Conservation (phyloP, 1,284 basidiomycete genomes). For the Cronartium quercuum region DNA sequence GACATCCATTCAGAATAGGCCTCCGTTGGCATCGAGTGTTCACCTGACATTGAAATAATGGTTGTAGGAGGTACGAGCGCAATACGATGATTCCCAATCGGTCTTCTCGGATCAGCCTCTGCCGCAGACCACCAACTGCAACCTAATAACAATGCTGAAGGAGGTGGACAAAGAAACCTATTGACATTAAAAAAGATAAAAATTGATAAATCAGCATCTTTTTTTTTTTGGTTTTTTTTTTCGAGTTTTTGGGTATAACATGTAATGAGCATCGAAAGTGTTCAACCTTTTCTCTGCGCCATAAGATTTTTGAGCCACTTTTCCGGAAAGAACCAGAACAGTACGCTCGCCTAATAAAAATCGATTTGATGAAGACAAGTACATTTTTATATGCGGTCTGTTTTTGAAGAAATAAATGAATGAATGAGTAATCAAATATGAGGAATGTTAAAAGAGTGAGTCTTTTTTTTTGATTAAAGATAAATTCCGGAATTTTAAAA, state of each 20-base stretch:
- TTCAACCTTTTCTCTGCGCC: slow-evolving; percentile 82
- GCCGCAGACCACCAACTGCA: slow-evolving; percentile 74
- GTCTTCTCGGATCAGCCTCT: slow-evolving; percentile 44
- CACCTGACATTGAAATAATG: slow-evolving; percentile 37
- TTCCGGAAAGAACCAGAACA: slow-evolving; percentile 90
- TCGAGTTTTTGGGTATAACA: too few relatives aligned
- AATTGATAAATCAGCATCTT: too few relatives aligned
- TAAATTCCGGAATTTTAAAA: too few relatives aligned
- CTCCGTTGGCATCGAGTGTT: slow-evolving; percentile 27
- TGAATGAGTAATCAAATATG: background rate
- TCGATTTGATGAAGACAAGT: slow-evolving; percentile 74
- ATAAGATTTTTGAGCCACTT: slow-evolving; percentile 94
- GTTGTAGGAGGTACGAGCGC: slow-evolving; percentile 30
- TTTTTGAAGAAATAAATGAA: background rate
- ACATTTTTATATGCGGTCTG: slow-evolving; percentile 49
- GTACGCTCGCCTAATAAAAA: slow-evolving; percentile 86
- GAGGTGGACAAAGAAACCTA: slow-evolving; percentile 88
- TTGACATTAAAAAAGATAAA: background rate
- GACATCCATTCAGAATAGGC: slow-evolving; percentile 39
- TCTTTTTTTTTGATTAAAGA: too few relatives aligned
- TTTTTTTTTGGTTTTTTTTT: too few relatives aligned
- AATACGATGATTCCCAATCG: slow-evolving; percentile 3
- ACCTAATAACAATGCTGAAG: slow-evolving; percentile 87
- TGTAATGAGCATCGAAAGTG: background rate
- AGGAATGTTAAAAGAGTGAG: too few relatives aligned